Conservation (phyloP, 148 eudicot species). For the Drosera capensis region DNA sequence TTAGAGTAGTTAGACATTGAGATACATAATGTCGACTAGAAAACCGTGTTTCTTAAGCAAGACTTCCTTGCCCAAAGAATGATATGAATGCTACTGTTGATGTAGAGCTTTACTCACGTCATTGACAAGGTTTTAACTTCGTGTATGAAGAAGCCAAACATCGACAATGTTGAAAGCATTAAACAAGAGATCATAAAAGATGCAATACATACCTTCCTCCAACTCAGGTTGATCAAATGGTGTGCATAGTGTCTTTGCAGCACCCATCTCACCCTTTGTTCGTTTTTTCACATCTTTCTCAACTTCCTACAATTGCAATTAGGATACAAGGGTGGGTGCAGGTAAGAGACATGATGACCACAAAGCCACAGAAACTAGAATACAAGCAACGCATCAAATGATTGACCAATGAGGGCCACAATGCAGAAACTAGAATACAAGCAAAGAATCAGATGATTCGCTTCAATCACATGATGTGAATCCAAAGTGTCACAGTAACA, state of each 20-base stretch:
- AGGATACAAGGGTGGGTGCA: background rate
- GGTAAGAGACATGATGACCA: background rate
- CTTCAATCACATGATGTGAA: too few relatives aligned
- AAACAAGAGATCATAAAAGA: too few relatives aligned
- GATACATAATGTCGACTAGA: background rate
- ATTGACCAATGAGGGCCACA: too few relatives aligned
- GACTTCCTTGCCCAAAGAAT: background rate
- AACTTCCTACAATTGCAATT: constrained; percentile 42
- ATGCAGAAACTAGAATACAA: too few relatives aligned
- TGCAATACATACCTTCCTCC: constrained; percentile 83
- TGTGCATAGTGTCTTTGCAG: constrained; percentile 83
- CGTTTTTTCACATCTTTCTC: constrained; percentile 85
- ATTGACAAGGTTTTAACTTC: background rate
- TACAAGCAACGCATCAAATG: background rate
- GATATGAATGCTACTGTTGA: background rate
- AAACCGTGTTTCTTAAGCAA: background rate
- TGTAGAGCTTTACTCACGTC: background rate
- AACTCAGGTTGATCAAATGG: constrained; percentile 90
- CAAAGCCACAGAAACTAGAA: background rate
- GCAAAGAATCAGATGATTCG: too few relatives aligned
- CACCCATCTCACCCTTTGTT: constrained; percentile 93
- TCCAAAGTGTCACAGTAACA: too few relatives aligned
- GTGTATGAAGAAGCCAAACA: background rate
- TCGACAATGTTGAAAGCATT: background rate
- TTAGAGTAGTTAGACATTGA: background rate